Evolutionary conservation across 1,139 yeast species (phyloP).

Genomic region (Hemisphaericaspora lyxosophila): DNA sequence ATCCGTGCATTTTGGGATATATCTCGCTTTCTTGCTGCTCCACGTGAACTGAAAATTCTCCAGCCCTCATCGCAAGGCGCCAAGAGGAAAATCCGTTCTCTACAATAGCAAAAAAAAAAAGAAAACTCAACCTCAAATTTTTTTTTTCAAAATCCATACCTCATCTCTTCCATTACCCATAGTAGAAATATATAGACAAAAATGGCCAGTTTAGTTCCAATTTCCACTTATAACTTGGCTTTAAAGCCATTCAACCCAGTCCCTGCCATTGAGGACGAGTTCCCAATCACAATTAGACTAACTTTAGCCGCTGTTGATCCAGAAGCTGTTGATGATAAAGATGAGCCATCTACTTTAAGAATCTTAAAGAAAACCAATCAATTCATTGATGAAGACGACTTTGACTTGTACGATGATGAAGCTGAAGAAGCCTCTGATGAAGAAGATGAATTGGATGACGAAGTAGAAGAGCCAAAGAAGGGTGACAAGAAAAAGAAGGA

Average conservation of each 20-base stretch:
- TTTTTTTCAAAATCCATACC: neutral
- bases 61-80: neutral
- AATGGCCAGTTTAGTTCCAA: slow-evolving; percentile 69
- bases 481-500: slow-evolving; percentile 34
- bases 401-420: slow-evolving; percentile 36
- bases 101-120: neutral
- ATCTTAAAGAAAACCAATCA: slow-evolving; percentile 72
- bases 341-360: slow-evolving; percentile 84
- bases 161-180: slow-evolving; percentile 5
- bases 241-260: slow-evolving; percentile 83
- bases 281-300: slow-evolving; percentile 84
- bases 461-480: slow-evolving; percentile 33
- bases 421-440: slow-evolving; percentile 57
- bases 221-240: slow-evolving; percentile 82
- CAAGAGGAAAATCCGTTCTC: neutral
- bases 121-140: too few species aligned
- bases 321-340: slow-evolving; percentile 74
- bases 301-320: slow-evolving; percentile 97
- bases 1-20: too few species aligned
- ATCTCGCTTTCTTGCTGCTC: too few species aligned
- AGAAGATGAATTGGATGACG: slow-evolving; percentile 50
- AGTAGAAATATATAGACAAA: slow-evolving; percentile 7
- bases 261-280: slow-evolving; percentile 82
- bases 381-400: slow-evolving; percentile 50
- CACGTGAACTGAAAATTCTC: neutral